Evolutionary conservation across 2,329 filamentous ascomycete species (phyloP), one percentile per base, ranked within the genome.

Genomic region (Samsoniella hepiali): DNA sequence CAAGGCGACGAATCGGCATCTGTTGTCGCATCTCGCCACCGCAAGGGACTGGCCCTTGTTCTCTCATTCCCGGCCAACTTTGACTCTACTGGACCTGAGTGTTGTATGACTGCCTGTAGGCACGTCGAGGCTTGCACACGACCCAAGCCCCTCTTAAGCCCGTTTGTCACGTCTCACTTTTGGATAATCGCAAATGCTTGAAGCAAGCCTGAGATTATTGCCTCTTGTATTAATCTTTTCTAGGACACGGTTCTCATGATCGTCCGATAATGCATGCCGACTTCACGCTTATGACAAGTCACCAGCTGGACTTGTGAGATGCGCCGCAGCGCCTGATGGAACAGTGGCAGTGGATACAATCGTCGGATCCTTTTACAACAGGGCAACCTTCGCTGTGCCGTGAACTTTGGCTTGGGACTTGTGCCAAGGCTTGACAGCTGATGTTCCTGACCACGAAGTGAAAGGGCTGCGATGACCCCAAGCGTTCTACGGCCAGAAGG

Each of bases 1-100:
- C 49, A 32, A 55, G 58, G 50, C 49, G 49, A 61, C 58, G 49
- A 61, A 61, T 61, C 50, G 40, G 50, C 40, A 50, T 27, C 58
- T 42, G 13, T 3, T 47, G 2, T 55, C 49, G 29, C 29, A 36
- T 55, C 34, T 61, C 32, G 58, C 49, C 47, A 44, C 38, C 31
- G 3, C 10, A 47, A 47, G 40, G 40, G 50, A 36, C 40, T 31
- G 27, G n/a, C 31, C 49, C n/a, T 60, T 53, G 15, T 17, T 36
- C 10, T 36, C 29, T n/a, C 31, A 3, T 42, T 17, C 49, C 22
- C 11, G 4, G 27, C 27, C 22, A 51, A 38, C 17, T 38, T 54
- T 54, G 29, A 17, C 58, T 54, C 49, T 11, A 54, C 58, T 29
- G 22, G 4, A 60, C 29, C n/a, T 15, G 45, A 40, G 45, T 15